Percentiles rank a stretch among this genome's conserved stretches.
These are phyloP conservation scores for Colletotrichum australisinense DNA, from an alignment of 2,329 filamentous ascomycete species.

Conservation along the genomic window DNA sequence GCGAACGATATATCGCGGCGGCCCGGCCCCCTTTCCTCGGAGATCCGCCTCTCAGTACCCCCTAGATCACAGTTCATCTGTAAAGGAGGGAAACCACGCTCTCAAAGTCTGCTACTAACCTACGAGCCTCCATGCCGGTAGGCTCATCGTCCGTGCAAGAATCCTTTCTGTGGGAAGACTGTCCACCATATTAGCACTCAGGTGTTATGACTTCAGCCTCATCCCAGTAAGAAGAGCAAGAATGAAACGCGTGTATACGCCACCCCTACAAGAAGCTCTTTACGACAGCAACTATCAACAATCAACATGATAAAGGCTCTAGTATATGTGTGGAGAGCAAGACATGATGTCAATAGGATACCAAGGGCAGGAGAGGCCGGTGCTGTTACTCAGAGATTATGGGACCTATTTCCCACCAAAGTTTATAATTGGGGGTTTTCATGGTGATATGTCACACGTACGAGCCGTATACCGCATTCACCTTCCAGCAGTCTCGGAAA, in stretches of 20 bases:
- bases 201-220: neutral
- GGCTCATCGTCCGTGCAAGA: too few relatives aligned
- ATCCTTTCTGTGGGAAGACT: neutral
- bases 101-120: too few relatives aligned
- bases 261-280: neutral
- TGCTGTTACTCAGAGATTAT: neutral
- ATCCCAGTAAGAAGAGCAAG: neutral
- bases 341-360: neutral
- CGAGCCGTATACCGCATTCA: neutral
- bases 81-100: too few relatives aligned
- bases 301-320: neutral
- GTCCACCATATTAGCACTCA: neutral
- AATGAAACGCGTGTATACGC: neutral
- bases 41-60: too few relatives aligned
- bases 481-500: neutral
- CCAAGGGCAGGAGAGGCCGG: neutral
- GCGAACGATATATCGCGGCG: neutral
- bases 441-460: neutral
- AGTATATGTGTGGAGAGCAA: neutral
- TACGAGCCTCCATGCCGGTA: too few relatives aligned
- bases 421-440: neutral
- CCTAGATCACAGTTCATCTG: too few relatives aligned
- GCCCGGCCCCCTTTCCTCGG: too few relatives aligned
- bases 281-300: neutral
- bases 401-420: neutral